Base-by-base conservation (phyloP, 768 basidiomycete genomes). In the Clitopilus passeckerianus region DNA sequence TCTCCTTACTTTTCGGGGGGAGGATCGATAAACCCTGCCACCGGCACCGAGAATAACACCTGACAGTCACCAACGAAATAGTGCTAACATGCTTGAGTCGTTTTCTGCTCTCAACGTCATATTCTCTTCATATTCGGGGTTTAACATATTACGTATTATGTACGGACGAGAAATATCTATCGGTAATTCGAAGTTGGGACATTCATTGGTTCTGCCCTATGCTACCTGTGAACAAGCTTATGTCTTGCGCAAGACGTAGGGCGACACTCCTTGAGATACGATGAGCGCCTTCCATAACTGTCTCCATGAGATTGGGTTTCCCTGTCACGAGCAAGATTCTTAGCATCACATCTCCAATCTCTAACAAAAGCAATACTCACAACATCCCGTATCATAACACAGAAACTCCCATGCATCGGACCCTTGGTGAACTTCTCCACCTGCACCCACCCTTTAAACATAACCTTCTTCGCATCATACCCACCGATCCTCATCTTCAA, bases 271-370 rank as follows among this genome's bases (percentile, higher is more conserved):
- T 0, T 75, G 70, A 9, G 83, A 82, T 63, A 71, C 65, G 44
- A 90, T 81, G 46, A 89, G 64, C 6, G 74, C 76, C 66, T 86
- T 90, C 87, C 90, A 93, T 35, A 92, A 75, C 68, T 82, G 80
- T 41, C 90, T 76, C 91, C 90, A 92, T 44, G 85, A 87, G 54
- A 91, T 81, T 22, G 90, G 90, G 67, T 84, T 89, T 0, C 90
- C 90, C 87, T 91, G 60, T 57, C 59, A 64, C 15, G 9, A 35
- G 52, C 30, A 44, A 22, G 56, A 58, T 34, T 12, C 41, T 27
- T 16, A 59, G 53, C 15, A 55, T 23, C 23, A 18, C 37, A n/a
- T 20, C 55, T 37, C 58, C 9, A 30, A 18, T 55, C 15, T 18
- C 23, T 16, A n/a, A 34, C n/a, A 22, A 35, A 8, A 27, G 15